Base-by-base conservation (phyloP, 108 stramenopile species). In the Craspedostauros australis region DNA sequence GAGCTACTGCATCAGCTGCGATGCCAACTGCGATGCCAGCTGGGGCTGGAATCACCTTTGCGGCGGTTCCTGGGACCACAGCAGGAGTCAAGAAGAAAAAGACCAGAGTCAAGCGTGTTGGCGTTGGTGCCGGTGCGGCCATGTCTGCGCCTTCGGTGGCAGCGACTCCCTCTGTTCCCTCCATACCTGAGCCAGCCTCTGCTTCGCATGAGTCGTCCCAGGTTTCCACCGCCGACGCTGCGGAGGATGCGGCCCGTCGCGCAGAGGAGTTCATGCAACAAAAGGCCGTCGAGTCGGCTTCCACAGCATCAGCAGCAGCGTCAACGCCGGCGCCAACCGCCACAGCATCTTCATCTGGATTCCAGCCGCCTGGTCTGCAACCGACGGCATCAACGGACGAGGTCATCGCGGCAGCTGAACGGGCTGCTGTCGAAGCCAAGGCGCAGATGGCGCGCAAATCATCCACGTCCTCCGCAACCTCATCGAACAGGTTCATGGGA, bases 211-310 rank as follows among this genome's bases (percentile, higher is more conserved):
- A 21, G 2, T 8, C 45, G 0, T 16, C 46, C 9, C 25, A 49
- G 26, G 42, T 55, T n/a, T 47, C 54, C 5, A 42, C 58, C 3
- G 38, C 62, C n/a, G 59, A 62, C 33, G 72, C 36, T 3, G 72
- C 72, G 2, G 48, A 29, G 28, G 64, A 66, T 52, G 65, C 59
- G 4, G 46, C 68, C 8, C 56, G 63, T 36, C 57, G 63, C 1
- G 74, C 74, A 19, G 74, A 75, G 51, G 55, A 68, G 39, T 75
- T 75, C 48, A 68, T 75, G 63, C 42, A 61, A 25, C 14, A 59
- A 34, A 75, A 67, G 40, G 39, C 31, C 9, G 21, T 36, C 7
- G 54, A 51, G n/a, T n/a, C n/a, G n/a, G n/a, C n/a, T n/a, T n/a
- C n/a, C n/a, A n/a, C n/a, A n/a, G n/a, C n/a, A 45, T 33, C 51